Base-by-base conservation (phyloP, 1,284 basidiomycete species). In the Puccinia novopanici region DNA sequence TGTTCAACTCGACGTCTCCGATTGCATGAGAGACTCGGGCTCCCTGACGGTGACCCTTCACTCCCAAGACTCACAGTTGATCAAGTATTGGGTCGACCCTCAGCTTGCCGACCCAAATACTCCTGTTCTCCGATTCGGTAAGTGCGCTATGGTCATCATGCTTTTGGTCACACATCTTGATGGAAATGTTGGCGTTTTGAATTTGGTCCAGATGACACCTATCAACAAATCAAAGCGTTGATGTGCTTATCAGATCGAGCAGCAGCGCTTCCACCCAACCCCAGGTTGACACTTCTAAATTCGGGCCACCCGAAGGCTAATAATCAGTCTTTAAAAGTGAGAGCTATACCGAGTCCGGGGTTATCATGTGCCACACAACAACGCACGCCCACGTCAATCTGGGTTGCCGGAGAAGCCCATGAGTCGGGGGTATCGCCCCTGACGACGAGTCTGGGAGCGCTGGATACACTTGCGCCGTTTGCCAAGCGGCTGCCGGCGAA, bases 401-500 rank as follows among this genome's bases (percentile, higher is more conserved):
- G 54, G 10, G 40, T 4, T 27, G 42, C 42, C n/a, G 24, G 17
- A 10, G 63, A 67, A 67, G 42, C 63, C 15, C 63, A 45, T 37
- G 67, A 70, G 12, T 24, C 15, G 3, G 45, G 45, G 27, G 34
- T 30, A 24, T 71, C 50, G 48, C 68, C 68, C 45, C 34, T 52
- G 50, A 71, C 34, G 10, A 71, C 48, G 6, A 55, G 68, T 34
- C 68, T 71, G 8, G 68, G 68, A 4, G 68, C 68, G 22, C n/a
- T 71, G 37, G 34, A 71, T 34, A 71, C 68, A 12, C 68, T 71
- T 13, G 68, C 68, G 22, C 68, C 68, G 3, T 71, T 71, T 55
- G 68, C 68, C 27, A 52, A 71, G 52, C 68, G 68, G 15, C 68
- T 54, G n/a, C 13, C 50, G 34, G 68, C 27, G 34, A 71, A 71